Percentiles rank a stretch among this genome's conserved stretches.
Evolutionary conservation across 306 rosid genomes (phyloP).

Genomic region (Casuarina equisetifolia): DNA sequence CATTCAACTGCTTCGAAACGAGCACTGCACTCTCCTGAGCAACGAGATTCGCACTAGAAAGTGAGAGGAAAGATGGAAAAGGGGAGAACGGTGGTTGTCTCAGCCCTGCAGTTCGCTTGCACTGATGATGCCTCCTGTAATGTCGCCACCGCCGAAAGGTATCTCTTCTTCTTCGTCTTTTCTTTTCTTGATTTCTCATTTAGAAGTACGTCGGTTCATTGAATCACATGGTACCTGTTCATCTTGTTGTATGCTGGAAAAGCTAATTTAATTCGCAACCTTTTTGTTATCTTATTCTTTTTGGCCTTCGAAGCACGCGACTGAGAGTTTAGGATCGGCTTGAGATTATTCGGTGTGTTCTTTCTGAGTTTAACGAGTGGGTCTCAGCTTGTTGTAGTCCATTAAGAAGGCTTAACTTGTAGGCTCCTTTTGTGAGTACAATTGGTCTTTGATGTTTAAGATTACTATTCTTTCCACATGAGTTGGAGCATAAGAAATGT

Average conservation of each 20-base stretch:
- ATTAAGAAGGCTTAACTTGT: neutral
- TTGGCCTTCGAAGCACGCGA: neutral
- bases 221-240: neutral
- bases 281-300: neutral
- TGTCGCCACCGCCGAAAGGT: slow-evolving; percentile 85
- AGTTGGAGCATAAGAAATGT: neutral
- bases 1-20: no score
- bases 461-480: neutral
- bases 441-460: neutral
- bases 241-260: neutral
- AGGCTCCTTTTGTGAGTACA: neutral
- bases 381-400: neutral
- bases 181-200: neutral
- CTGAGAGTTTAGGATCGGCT: neutral
- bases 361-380: neutral
- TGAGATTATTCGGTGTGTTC: neutral
- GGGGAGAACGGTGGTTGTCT: slow-evolving; percentile 55
- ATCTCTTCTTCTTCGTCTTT: neutral
- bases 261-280: neutral
- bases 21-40: neutral
- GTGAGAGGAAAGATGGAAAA: slow-evolving; percentile 39
- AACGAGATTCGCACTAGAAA: neutral
- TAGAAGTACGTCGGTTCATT: neutral
- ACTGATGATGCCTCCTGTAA: slow-evolving; percentile 65
- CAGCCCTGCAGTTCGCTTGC: slow-evolving; percentile 90